phyloP scores from a whole-genome alignment of 345 rosid genomes.

The Durio zibethinus region DNA sequence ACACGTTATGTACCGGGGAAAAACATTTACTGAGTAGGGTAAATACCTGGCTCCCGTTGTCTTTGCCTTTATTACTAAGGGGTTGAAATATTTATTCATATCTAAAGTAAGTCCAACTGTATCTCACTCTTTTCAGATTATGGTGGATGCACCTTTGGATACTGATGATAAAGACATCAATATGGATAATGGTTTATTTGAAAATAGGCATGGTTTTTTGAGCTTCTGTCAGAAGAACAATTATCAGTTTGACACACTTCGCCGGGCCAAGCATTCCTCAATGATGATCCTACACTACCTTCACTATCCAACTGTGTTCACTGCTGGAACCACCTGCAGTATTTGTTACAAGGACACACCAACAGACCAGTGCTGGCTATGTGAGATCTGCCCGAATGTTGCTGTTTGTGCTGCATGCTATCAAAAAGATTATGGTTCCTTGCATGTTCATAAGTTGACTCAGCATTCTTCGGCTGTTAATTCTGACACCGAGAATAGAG shows the following conservation, averaged over 20 bases:
- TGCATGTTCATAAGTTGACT: conserved; percentile 27
- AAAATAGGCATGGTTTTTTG: conserved; percentile 52
- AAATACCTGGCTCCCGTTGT: not conserved
- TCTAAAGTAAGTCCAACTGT: not conserved
- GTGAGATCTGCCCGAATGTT: conserved; percentile 32
- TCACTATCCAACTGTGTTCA: conserved; percentile 22
- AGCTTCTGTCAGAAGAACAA: conserved; percentile 47
- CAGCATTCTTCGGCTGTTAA: conserved; percentile 14
- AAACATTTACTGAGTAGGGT: conserved; percentile 59
- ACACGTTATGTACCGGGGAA: conserved; percentile 30
- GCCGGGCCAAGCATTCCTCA: conserved; percentile 70
- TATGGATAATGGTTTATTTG: conserved; percentile 41
- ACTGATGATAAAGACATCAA: conserved; percentile 47
- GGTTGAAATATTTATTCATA: conserved; percentile 1
- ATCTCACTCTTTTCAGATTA: conserved; percentile 30
- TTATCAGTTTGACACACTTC: conserved; percentile 60
- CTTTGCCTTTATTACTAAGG: not conserved
- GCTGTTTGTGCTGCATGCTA: conserved; percentile 44
- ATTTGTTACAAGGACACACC: conserved; percentile 36
- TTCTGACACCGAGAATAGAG: not conserved
- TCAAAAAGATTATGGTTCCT: conserved; percentile 15
- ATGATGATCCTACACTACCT: conserved; percentile 74
- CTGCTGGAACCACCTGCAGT: conserved; percentile 26
- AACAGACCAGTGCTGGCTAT: conserved; percentile 26
- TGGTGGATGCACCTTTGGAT: conserved; percentile 36